Evolutionary conservation across 495 filamentous ascomycete species (phyloP), one percentile per base, ranked within the genome.

Genomic region (Parmelia sp.): DNA sequence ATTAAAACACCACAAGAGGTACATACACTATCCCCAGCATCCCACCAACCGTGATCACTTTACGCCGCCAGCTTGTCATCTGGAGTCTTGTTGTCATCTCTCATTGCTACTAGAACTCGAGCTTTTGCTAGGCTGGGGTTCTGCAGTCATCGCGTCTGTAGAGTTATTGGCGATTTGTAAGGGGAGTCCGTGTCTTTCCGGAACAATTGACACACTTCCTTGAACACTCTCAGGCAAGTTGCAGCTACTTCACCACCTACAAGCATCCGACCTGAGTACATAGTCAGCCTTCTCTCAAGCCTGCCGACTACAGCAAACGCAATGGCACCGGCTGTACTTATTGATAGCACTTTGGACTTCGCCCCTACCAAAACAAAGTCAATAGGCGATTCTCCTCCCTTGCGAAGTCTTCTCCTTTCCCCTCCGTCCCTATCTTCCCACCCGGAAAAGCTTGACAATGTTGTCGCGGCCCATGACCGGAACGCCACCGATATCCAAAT

Each of bases 401-500:
- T 63, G 14, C 82, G 85, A 66, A 89, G 81, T 12, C 84, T 91
- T 62, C 81, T 90, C 49, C 83, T 91, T 60, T 86, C 86, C 21
- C 88, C 88, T 23, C 88, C 88, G n/a, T 89, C 88, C 29, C 80
- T 90, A 58, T 82, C 88, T 49, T 81, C 87, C 14, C 84, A 87
- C 66, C 86, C 86, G 19, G 81, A 85, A 37, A 80, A 81, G 69
- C 76, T 90, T 57, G 74, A 84, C 45, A 74, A 71, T 40, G 72
- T 86, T 40, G 81, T 88, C 67, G 78, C 79, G 31, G 78, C 84
- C 44, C 84, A 90, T 75, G 84, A 90, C 72, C 88, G 90, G 69
- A 74, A 78, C 62, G 76, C 80, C 40, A 91, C 91, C 57, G 94
- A 99, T 72, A 81, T 99, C 45, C 95, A 97, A 73, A 99, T 99